phyloP scores from a whole-genome alignment of 306 rosid genomes.

The Corylus avellana region DNA sequence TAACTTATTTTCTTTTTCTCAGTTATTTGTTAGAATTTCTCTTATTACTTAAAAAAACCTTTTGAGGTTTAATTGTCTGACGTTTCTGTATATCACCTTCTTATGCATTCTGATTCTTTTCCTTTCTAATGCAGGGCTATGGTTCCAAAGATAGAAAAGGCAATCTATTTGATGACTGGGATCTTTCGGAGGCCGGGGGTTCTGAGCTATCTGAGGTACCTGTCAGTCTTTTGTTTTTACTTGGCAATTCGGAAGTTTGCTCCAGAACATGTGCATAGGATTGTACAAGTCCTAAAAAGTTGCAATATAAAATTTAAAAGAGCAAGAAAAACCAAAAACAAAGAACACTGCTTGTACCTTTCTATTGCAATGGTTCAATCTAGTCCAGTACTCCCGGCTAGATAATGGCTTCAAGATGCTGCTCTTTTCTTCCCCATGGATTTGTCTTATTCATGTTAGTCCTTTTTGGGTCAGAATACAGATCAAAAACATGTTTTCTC shows the following conservation, averaged over 20 bases:
- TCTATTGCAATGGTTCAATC: not conserved
- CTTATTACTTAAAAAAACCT: not conserved
- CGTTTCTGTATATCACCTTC: constrained; percentile 11
- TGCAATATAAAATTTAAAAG: not conserved
- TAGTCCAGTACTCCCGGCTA: not conserved
- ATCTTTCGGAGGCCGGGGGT: constrained; percentile 83
- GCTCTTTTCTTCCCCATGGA: constrained; percentile 14
- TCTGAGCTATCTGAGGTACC: constrained; percentile 77
- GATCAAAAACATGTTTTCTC: constrained; percentile 61
- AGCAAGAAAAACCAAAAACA: not conserved
- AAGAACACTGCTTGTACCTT: not conserved
- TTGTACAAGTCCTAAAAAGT: not conserved
- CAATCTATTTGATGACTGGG: constrained; percentile 87
- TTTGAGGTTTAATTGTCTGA: not conserved
- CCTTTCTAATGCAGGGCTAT: constrained; percentile 64
- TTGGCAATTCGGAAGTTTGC: constrained; percentile 19
- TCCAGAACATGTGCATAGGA: not conserved
- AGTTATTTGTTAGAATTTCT: not conserved
- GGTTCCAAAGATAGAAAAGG: constrained; percentile 84
- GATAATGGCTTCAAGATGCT: not conserved
- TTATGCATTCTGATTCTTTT: constrained; percentile 18
- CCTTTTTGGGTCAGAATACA: constrained; percentile 52
- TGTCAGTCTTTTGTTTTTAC: constrained; percentile 22
- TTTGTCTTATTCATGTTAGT: constrained; percentile 26
- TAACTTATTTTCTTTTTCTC: not conserved